Conservation (phyloP, 2,329 filamentous ascomycete genomes). For the Sporothrix globosa region DNA sequence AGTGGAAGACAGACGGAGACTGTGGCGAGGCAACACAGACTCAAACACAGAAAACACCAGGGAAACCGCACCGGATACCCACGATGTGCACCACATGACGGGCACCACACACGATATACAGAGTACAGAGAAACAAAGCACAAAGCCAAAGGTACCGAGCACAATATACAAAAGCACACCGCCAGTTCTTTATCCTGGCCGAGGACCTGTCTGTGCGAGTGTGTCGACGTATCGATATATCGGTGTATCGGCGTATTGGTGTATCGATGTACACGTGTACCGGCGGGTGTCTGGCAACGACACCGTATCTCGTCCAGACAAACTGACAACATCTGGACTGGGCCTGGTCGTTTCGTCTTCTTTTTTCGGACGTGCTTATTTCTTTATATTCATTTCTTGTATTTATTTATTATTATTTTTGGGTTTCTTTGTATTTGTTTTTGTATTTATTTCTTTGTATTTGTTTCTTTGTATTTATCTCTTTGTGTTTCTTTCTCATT, state of each 20-base stretch:
- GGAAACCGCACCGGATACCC: not conserved
- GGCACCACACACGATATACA: not conserved
- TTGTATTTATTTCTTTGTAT: not conserved
- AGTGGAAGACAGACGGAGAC: not conserved
- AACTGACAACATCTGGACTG: no score
- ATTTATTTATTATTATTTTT: not conserved
- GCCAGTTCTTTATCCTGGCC: not conserved
- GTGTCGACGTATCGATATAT: not conserved
- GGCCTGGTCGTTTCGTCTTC: no score
- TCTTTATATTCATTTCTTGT: not conserved
- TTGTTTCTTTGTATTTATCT: not conserved
- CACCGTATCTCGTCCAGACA: not conserved
- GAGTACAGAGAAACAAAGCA: not conserved
- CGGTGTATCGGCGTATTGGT: no score
- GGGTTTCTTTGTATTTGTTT: no score
- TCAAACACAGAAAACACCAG: not conserved
- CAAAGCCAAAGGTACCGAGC: not conserved
- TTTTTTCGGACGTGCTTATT: no score
- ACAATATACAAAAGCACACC: not conserved
- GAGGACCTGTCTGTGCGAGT: conserved; percentile 14
- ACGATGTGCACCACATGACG: not conserved
- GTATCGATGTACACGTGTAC: no score
- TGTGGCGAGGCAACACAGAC: not conserved
- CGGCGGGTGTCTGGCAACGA: not conserved
- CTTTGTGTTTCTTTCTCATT: no score